Percentiles rank a stretch among this genome's conserved stretches.
phyloP scores from a whole-genome alignment of 257 asterid genomes.

The Phtheirospermum japonicum region DNA sequence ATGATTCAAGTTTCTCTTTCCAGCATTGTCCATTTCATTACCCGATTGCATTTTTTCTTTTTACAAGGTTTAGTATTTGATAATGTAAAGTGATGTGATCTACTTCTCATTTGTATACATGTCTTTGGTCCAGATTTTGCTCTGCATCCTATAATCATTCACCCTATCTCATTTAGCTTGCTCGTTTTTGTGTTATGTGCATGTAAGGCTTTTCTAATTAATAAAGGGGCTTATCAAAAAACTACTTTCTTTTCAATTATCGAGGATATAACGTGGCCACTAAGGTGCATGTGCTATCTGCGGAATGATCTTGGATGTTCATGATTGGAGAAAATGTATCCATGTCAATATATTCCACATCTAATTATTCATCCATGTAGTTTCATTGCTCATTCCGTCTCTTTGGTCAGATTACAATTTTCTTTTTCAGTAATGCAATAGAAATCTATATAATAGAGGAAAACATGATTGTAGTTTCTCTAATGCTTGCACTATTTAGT shows the following conservation, averaged over 20 bases:
- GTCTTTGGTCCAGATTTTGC: background rate
- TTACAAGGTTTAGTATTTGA: background rate
- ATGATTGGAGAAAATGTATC: constrained; percentile 6
- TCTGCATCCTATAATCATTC: constrained; percentile 2
- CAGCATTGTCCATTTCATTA: constrained; percentile 9
- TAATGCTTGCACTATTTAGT: background rate
- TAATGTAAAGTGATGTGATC: background rate
- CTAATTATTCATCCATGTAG: constrained; percentile 1
- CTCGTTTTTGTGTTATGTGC: background rate
- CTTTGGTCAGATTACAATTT: constrained; percentile 1
- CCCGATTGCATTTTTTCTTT: constrained; percentile 8
- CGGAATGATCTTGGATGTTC: constrained; percentile 13
- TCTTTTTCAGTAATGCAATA: constrained; percentile 9
- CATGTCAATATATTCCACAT: background rate
- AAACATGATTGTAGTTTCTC: constrained; percentile 8
- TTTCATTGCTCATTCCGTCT: constrained; percentile 1
- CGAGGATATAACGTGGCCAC: background rate
- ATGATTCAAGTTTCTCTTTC: constrained; percentile 12
- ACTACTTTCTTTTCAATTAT: constrained; percentile 1
- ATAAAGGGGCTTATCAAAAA: background rate
- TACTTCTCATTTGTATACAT: background rate
- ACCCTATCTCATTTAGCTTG: background rate
- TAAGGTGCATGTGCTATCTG: constrained; percentile 15
- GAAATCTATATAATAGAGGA: constrained; percentile 13
- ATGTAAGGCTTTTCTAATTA: constrained; percentile 4